These are phyloP conservation scores for Funneliformis geosporum DNA, from an alignment of 192 early-diverging fungal species.

Conservation along the genomic window DNA sequence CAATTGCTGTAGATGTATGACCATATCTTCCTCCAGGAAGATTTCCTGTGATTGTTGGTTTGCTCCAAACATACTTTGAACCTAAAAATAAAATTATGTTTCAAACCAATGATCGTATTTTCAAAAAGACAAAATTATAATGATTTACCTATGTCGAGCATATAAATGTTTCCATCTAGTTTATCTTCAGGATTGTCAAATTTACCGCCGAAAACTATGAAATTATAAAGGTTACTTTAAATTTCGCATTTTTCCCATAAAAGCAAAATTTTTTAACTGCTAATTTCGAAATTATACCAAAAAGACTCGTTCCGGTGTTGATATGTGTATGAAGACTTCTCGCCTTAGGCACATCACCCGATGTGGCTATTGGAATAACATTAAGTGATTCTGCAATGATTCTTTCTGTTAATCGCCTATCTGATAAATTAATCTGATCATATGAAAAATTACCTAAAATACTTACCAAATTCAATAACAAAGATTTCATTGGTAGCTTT, in stretches of 20 bases:
- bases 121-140: background rate
- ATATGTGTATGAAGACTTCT: constrained; percentile 46
- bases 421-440: background rate
- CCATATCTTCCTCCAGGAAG: constrained; percentile 43
- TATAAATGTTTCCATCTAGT: constrained; percentile 41
- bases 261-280: background rate
- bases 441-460: background rate
- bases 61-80: constrained; percentile 22
- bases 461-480: constrained; percentile 37
- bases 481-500: constrained; percentile 41
- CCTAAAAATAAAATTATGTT: constrained; percentile 18
- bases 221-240: background rate
- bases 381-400: constrained; percentile 37
- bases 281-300: constrained; percentile 38
- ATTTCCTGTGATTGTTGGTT: constrained; percentile 33
- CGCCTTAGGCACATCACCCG: constrained; percentile 43
- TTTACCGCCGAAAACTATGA: constrained; percentile 46
- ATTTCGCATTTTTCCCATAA: background rate
- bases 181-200: constrained; percentile 35
- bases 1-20: constrained; percentile 49
- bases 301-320: constrained; percentile 45
- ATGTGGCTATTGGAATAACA: constrained; percentile 36
- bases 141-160: constrained; percentile 43
- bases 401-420: background rate
- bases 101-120: background rate